Evolutionary conservation across 2,329 filamentous ascomycete genomes (phyloP).

Genomic region (Penicillium capsulatum): DNA sequence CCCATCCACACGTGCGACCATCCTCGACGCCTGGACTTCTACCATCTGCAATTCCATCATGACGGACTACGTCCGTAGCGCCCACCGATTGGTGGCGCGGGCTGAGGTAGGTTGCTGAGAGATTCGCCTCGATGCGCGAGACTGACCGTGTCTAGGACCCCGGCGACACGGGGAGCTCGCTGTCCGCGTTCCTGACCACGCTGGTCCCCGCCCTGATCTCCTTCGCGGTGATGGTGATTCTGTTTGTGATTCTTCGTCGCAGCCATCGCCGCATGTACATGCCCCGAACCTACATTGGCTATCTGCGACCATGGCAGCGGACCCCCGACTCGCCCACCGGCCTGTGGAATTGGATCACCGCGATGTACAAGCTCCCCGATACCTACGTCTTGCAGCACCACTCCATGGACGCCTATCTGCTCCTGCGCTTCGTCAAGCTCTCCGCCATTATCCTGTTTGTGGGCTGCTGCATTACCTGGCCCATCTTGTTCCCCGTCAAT

Average conservation of each 20-base stretch:
- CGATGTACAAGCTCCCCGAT: slow-evolving; percentile 66
- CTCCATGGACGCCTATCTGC: slow-evolving; percentile 86
- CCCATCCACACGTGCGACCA: slow-evolving; percentile 5
- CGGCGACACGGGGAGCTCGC: slow-evolving; percentile 31
- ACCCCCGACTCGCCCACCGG: slow-evolving; percentile 58
- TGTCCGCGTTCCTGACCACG: slow-evolving; percentile 48
- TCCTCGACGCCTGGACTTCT: background rate
- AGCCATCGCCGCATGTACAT: slow-evolving; percentile 51
- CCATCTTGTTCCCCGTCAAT: slow-evolving; percentile 83
- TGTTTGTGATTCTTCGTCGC: slow-evolving; percentile 50
- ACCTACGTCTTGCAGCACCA: slow-evolving; percentile 82
- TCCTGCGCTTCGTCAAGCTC: slow-evolving; percentile 82
- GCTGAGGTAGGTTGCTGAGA: slow-evolving; percentile 1
- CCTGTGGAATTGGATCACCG: slow-evolving; percentile 62
- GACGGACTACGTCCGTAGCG: slow-evolving; percentile 11
- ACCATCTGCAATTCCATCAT: slow-evolving; percentile 9
- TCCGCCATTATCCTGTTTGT: slow-evolving; percentile 74
- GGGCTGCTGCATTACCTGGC: slow-evolving; percentile 80
- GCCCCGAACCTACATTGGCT: slow-evolving; percentile 53
- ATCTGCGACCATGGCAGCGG: slow-evolving; percentile 52
- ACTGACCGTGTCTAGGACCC: slow-evolving; percentile 10
- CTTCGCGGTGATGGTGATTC: slow-evolving; percentile 44
- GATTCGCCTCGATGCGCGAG: slow-evolving; percentile 1
- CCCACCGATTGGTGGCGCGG: slow-evolving; percentile 16
- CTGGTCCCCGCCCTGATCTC: slow-evolving; percentile 46